These are phyloP conservation scores for Wickerhamomyces silvicola DNA, from an alignment of 805 yeast species.

Conservation along the genomic window DNA sequence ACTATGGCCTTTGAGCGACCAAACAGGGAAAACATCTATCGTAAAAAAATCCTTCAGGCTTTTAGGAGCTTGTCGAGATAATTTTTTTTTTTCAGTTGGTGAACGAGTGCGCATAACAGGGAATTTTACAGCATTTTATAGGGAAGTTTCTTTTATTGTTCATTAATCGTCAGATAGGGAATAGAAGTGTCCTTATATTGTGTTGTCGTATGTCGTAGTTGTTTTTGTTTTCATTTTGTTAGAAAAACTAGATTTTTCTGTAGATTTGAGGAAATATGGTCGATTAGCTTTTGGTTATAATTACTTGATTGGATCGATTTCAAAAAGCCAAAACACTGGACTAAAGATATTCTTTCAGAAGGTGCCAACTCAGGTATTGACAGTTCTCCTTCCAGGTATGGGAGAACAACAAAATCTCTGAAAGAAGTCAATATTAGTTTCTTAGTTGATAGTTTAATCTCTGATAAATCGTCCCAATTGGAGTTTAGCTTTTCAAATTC, in stretches of 20 bases:
- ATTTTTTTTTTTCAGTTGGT: no score
- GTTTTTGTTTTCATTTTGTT: not conserved
- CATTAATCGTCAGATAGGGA: no score
- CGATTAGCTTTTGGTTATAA: slow-evolving; percentile 53
- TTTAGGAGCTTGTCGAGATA: no score
- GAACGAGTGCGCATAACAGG: no score
- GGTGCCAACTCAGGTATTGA: slow-evolving; percentile 25
- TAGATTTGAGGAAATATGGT: slow-evolving; percentile 26
- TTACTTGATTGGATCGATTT: slow-evolving; percentile 47
- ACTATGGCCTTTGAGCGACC: slow-evolving; percentile 1
- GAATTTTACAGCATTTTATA: no score
- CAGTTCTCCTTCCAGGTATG: slow-evolving; percentile 39
- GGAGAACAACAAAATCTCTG: slow-evolving; percentile 47
- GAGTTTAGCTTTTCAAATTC: slow-evolving; percentile 30
- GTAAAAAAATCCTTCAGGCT: not conserved
- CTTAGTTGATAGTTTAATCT: slow-evolving; percentile 27
- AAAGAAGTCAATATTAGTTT: slow-evolving; percentile 38
- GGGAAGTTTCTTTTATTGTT: no score
- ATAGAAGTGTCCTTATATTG: no score
- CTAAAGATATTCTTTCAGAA: slow-evolving; percentile 31
- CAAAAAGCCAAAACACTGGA: slow-evolving; percentile 59
- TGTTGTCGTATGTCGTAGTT: slow-evolving; percentile 1
- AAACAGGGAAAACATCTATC: not conserved
- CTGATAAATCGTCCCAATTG: slow-evolving; percentile 25
- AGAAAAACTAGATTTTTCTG: slow-evolving; percentile 8